Percentiles rank a stretch among this genome's conserved stretches.
Conservation (phyloP, 257 asterid genomes). For the Scutellaria minor region DNA sequence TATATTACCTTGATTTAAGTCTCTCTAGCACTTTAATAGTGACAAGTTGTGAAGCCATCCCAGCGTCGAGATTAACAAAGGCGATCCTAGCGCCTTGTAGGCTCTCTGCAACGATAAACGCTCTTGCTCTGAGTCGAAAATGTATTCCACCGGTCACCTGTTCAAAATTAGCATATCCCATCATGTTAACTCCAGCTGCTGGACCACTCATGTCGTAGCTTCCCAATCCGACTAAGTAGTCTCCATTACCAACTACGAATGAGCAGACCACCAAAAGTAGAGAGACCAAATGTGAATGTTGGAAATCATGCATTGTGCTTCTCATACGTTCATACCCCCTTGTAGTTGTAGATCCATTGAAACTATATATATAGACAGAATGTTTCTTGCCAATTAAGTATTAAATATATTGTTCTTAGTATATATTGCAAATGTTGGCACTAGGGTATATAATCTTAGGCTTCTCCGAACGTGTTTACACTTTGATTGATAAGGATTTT, state of each 20-base stretch:
- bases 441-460: slow-evolving; percentile 35
- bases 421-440: slow-evolving; percentile 29
- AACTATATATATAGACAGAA: background rate
- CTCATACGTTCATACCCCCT: background rate
- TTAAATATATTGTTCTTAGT: slow-evolving; percentile 23
- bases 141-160: slow-evolving; percentile 64
- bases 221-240: slow-evolving; percentile 59
- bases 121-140: slow-evolving; percentile 57
- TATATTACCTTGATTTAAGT: slow-evolving; percentile 50
- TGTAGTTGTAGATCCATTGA: background rate
- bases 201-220: slow-evolving; percentile 79
- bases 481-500: slow-evolving; percentile 5
- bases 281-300: background rate
- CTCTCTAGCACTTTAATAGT: slow-evolving; percentile 58
- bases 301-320: slow-evolving; percentile 33
- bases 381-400: slow-evolving; percentile 10
- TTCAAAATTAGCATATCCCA: slow-evolving; percentile 66
- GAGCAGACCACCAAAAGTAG: background rate
- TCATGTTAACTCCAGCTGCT: slow-evolving; percentile 72
- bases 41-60: slow-evolving; percentile 74
- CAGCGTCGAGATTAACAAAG: slow-evolving; percentile 67
- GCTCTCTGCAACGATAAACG: slow-evolving; percentile 54
- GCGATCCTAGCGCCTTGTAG: slow-evolving; percentile 43
- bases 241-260: slow-evolving; percentile 38
- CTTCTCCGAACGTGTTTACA: slow-evolving; percentile 34